These are phyloP conservation scores for Dichotomopilus funicola DNA, from an alignment of 2,329 filamentous ascomycete species.

Conservation along the genomic window DNA sequence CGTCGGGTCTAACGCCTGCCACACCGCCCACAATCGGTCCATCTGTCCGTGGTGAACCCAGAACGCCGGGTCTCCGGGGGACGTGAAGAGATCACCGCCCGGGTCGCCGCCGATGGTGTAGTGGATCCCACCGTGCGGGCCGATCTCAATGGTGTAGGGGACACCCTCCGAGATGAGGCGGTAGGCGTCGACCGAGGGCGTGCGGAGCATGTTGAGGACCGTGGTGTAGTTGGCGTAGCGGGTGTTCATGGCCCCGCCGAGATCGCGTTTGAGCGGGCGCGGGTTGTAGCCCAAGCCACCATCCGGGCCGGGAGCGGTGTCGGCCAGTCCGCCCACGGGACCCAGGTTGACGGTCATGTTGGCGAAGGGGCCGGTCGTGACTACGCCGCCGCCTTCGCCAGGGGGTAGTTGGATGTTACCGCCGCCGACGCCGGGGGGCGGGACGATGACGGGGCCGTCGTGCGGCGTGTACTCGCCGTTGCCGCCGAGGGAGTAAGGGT, in stretches of 20 bases:
- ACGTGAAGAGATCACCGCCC: conserved; percentile 26
- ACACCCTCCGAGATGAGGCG: conserved; percentile 16
- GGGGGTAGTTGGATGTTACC: conserved; percentile 31
- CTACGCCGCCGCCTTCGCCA: conserved; percentile 50
- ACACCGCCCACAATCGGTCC: conserved; percentile 17
- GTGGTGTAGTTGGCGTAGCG: conserved; percentile 24
- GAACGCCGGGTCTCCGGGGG: conserved; percentile 16
- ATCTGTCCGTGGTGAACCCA: conserved; percentile 18
- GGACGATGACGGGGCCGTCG: conserved; percentile 27
- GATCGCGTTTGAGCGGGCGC: conserved; percentile 15
- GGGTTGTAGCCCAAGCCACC: conserved; percentile 17
- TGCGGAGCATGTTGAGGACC: conserved; percentile 16
- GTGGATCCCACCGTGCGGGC: conserved; percentile 26
- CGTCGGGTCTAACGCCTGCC: conserved; percentile 15
- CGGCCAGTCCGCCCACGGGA: conserved; percentile 25
- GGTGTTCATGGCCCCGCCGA: conserved; percentile 23
- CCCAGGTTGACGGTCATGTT: conserved; percentile 37
- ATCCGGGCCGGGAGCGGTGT: conserved; percentile 19
- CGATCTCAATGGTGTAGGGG: conserved; percentile 23
- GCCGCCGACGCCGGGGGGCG: conserved; percentile 25
- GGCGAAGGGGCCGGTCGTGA: conserved; percentile 31
- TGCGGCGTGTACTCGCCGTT: conserved; percentile 36
- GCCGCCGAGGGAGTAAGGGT: conserved; percentile 38
- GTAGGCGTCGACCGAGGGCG: conserved; percentile 12
- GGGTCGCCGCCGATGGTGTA: conserved; percentile 31